Percentiles rank a stretch among this genome's conserved stretches.
Conservation (phyloP, 768 basidiomycete genomes). For the Pleurotus citrinopileatus region DNA sequence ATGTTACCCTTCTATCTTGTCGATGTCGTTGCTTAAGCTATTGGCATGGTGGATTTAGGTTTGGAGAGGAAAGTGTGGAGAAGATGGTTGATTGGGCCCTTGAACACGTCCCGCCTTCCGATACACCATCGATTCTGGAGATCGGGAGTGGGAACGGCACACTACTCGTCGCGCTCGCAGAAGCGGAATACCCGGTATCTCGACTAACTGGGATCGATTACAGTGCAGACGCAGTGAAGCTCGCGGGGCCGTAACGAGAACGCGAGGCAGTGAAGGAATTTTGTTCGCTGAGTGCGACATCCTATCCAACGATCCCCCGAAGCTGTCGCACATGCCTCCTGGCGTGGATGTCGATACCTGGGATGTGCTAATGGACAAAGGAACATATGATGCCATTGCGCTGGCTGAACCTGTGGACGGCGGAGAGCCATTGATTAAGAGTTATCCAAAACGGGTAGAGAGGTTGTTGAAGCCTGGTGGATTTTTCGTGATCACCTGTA, state of each 20-base stretch:
- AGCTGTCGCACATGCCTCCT: constrained; percentile 20
- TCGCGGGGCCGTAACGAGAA: constrained; percentile 57
- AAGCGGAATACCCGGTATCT: constrained; percentile 57
- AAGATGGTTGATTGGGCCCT: constrained; percentile 79
- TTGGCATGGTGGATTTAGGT: constrained; percentile 48
- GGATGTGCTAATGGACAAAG: constrained; percentile 83
- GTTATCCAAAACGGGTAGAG: constrained; percentile 58
- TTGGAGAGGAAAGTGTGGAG: constrained; percentile 69
- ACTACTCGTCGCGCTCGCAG: constrained; percentile 65
- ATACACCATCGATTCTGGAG: constrained; percentile 60
- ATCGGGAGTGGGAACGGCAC: constrained; percentile 82
- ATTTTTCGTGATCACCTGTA: constrained; percentile 78
- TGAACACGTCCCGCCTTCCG: constrained; percentile 47
- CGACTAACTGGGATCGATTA: constrained; percentile 73
- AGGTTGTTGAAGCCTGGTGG: constrained; percentile 63
- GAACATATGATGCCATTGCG: constrained; percentile 87
- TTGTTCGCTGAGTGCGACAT: constrained; percentile 66
- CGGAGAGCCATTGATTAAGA: constrained; percentile 50
- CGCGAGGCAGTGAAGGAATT: constrained; percentile 40
- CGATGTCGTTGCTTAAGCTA: not conserved
- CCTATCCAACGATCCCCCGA: constrained; percentile 48
- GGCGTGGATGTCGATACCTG: constrained; percentile 36
- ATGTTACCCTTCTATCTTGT: constrained; percentile 18
- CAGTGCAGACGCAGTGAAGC: constrained; percentile 64
- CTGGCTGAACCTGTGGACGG: constrained; percentile 56